These are phyloP conservation scores for Phialemoniopsis sp. DNA, from an alignment of 2,329 filamentous ascomycete genomes.

Conservation along the genomic window DNA sequence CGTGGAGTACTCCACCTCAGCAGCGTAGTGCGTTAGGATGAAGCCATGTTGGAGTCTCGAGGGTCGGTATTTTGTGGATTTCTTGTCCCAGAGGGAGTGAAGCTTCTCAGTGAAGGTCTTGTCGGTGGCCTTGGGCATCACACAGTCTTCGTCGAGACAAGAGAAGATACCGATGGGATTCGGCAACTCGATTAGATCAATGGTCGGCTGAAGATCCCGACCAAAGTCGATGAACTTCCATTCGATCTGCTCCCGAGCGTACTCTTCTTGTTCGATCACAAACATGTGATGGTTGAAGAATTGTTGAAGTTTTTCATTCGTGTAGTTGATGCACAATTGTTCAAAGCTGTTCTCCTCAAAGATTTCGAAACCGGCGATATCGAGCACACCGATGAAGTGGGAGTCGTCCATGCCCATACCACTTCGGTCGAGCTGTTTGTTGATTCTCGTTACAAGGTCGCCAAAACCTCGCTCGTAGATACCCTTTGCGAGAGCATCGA, in stretches of 20 bases:
- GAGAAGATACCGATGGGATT: constrained; percentile 99
- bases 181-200: constrained; percentile 91
- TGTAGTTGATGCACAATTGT: constrained; percentile 99
- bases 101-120: constrained; percentile 96
- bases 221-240: constrained; percentile 99
- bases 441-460: constrained; percentile 87
- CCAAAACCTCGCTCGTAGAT: constrained; percentile 97
- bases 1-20: constrained; percentile 95
- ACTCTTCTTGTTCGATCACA: constrained; percentile 96
- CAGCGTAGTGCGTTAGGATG: constrained; percentile 93
- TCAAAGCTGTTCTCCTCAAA: constrained; percentile 99
- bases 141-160: constrained; percentile 93
- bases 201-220: constrained; percentile 92
- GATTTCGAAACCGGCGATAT: constrained; percentile 99
- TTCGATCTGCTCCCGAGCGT: constrained; percentile 94
- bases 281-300: constrained; percentile 99
- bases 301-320: constrained; percentile 97
- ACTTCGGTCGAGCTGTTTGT: constrained; percentile 83
- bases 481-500: constrained; percentile 92
- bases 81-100: constrained; percentile 95
- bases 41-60: constrained; percentile 89
- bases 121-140: constrained; percentile 98
- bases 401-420: constrained; percentile 82
- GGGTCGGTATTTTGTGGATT: constrained; percentile 86
- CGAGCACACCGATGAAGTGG: constrained; percentile 93